Conservation (phyloP, 2,329 filamentous ascomycete species). For the Coniochaeta sp. region DNA sequence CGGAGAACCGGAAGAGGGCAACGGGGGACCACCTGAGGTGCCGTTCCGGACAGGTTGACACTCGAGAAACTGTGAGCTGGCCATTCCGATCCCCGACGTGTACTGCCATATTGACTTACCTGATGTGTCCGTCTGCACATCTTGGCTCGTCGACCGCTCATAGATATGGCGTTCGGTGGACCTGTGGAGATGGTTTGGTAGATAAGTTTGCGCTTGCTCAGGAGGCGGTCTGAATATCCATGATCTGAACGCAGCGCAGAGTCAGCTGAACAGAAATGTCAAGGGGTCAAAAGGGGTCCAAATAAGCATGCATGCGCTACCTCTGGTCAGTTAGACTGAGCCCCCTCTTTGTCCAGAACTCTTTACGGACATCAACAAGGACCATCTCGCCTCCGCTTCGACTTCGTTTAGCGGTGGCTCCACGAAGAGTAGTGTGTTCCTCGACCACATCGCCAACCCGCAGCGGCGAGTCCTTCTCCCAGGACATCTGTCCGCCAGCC, state of each 20-base stretch:
- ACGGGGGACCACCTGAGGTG: conserved; percentile 36
- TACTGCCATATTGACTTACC: background rate
- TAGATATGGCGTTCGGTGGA: background rate
- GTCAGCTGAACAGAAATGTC: too few relatives aligned
- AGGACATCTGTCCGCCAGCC: conserved; percentile 55
- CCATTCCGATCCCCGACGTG: too few relatives aligned
- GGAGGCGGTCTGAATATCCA: conserved; percentile 34
- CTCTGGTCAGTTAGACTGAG: conserved; percentile 47
- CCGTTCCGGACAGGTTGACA: conserved; percentile 13
- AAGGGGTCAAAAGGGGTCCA: too few relatives aligned
- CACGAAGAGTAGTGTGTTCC: conserved; percentile 49
- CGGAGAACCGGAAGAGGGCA: conserved; percentile 72
- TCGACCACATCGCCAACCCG: conserved; percentile 47
- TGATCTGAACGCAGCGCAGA: conserved; percentile 16
- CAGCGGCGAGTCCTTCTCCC: conserved; percentile 30
- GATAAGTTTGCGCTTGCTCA: background rate
- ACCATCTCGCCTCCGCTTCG: conserved; percentile 54
- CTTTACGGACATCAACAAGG: conserved; percentile 57
- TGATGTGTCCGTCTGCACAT: conserved; percentile 11
- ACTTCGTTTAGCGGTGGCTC: conserved; percentile 47
- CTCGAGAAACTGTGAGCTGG: too few relatives aligned
- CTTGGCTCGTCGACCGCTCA: conserved; percentile 16
- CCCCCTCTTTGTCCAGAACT: conserved; percentile 43
- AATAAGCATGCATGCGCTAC: conserved; percentile 19
- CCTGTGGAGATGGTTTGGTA: background rate